Evolutionary conservation across 202 grass and related monocot species (phyloP), one percentile per base, ranked within the genome.

Genomic region (Cymbopogon flexuosus): DNA sequence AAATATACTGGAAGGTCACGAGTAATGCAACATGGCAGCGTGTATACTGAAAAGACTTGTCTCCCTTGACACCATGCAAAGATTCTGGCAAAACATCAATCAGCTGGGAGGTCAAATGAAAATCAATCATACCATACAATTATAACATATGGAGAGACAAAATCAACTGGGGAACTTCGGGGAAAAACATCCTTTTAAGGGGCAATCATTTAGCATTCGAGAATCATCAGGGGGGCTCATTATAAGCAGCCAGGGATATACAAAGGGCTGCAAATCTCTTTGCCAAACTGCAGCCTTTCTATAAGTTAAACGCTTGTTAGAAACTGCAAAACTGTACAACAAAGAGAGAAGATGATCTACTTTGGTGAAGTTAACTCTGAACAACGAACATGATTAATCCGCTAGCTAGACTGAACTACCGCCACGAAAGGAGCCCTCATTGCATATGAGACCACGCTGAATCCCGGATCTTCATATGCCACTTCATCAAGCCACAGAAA

Each of bases 251-350:
- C 39, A 85, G 73, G 83, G 83, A 83, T 86, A 54, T 79, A 83
- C 83, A 89, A 59, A 69, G 49, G 73, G 62, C 73, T 73, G 33
- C 82, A 82, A 78, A 70, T 76, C 79, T 70, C 73, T 27, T 27
- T 75, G 41, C 45, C 72, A 87, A 79, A 81, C 72, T 51, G 66
- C 68, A 29, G 61, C 73, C 42, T 54, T 41, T 86, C 72, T 75
- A 79, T 86, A 84, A 80, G 81, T 92, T 89, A 89, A 84, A 65
- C 62, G 40, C 27, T 37, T 84, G 76, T 72, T 84, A 92, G 71
- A 83, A 84, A 80, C 64, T 86, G 54, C 56, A 70, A 73, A 84
- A 82, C 88, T 89, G 72, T 89, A 89, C 89, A 88, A 47, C 75
- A 80, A 40, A 83, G 13, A 71, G 79, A 41, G 62, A 87, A 63